These are phyloP conservation scores for Colletotrichum eleusines DNA, from an alignment of 2,329 filamentous ascomycete genomes.

Conservation along the genomic window DNA sequence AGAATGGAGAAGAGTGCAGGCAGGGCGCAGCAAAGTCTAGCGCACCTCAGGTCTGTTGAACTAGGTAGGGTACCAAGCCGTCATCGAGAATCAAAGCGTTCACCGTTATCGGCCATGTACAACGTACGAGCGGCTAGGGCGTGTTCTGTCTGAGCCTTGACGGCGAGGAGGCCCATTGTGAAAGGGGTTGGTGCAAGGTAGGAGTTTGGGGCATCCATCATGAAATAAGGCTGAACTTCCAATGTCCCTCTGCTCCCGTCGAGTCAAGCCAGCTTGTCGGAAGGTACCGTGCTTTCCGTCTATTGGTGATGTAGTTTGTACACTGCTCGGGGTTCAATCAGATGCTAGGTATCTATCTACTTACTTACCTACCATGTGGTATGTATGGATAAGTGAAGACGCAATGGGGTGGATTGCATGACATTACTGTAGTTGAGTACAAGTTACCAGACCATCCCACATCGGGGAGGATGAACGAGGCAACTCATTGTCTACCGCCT, in stretches of 20 bases:
- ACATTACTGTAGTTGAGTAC: slow-evolving; percentile 20
- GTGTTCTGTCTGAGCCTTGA: neutral
- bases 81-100: neutral
- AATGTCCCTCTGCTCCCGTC: neutral
- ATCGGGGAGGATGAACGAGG: neutral
- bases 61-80: neutral
- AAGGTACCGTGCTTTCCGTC: neutral
- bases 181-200: neutral
- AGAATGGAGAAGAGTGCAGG: slow-evolving; percentile 7
- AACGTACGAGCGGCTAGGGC: neutral
- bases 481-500: slow-evolving; percentile 1
- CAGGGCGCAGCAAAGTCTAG: slow-evolving; percentile 20
- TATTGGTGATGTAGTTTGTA: neutral
- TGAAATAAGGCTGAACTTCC: slow-evolving; percentile 29
- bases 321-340: neutral
- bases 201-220: neutral
- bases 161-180: neutral
- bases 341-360: neutral
- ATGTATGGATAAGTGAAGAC: neutral
- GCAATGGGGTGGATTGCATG: neutral
- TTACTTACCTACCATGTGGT: no score
- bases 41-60: slow-evolving; percentile 3
- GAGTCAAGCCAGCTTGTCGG: neutral
- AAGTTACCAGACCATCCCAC: slow-evolving; percentile 4
- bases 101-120: neutral